Base-by-base conservation (phyloP, 2,329 filamentous ascomycete species). In the Phialemoniopsis sp. region DNA sequence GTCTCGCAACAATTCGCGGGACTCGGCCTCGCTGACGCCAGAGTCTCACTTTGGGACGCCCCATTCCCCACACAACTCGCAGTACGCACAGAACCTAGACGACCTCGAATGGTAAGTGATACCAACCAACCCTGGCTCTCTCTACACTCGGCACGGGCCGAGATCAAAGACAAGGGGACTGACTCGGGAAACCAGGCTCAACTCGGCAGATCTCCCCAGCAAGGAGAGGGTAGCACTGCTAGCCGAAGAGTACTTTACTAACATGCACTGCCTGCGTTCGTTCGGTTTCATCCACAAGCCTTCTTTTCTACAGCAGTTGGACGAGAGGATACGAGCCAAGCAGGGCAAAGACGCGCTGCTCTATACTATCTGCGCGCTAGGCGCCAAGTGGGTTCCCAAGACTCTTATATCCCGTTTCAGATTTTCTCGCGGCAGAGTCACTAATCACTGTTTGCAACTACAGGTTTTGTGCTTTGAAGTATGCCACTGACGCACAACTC, bases 221-320 rank as follows among this genome's bases (percentile, higher is more conserved):
- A 38, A 35, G 14, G 32, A 42, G 2, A 36, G 18, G 6, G 19
- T 43, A 5, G 17, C 40, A 1, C 14, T 29, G 3, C 45, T 49
- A 4, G 42, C 42, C 5, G 48, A 53, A 17, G 40, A 48, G n/a
- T 53, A 48, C 32, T 53, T 53, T 35, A 28, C 26, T 34, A 51
- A 47, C 16, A 37, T 51, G 13, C 48, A 53, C 31, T 38, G 39
- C 5, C 37, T 53, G 5, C 42, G 50, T 12, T 53, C 36, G 30
- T 47, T 51, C 30, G 47, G 42, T 13, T 53, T 53, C 37, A 34
- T 53, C 14, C 50, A 53, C 38, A 51, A 45, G 40, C 46, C 47
- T 10, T 41, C 44, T 13, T 46, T 50, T 14, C 40, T 50, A 39
- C 41, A 44, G 29, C 41, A 47, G 15, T 37, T 53, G 9, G 40